Percentiles rank a stretch among this genome's conserved stretches.
Conservation (phyloP, 2,329 filamentous ascomycete genomes). For the Graphilbum fragrans region DNA sequence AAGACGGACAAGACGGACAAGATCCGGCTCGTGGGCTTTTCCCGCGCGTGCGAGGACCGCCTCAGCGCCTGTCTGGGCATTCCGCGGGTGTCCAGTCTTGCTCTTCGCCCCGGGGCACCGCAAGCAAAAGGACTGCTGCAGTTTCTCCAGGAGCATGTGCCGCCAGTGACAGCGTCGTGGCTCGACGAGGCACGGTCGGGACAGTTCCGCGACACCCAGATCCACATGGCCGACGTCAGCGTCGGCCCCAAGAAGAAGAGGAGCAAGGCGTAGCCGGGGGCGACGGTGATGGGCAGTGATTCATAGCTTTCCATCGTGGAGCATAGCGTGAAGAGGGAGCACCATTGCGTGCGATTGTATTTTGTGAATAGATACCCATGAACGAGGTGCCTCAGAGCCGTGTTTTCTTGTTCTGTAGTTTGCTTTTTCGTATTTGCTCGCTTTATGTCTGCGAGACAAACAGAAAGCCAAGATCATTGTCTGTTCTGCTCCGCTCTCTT, state of each 20-base stretch:
- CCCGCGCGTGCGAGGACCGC: conserved; percentile 43
- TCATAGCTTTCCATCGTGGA: too few species aligned
- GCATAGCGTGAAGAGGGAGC: too few species aligned
- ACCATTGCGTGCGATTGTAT: too few species aligned
- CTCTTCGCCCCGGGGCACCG: conserved; percentile 42
- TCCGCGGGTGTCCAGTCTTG: conserved; percentile 53
- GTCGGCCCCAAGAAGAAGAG: conserved; percentile 24
- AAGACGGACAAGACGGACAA: too few species aligned
- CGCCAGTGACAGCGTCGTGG: conserved; percentile 43
- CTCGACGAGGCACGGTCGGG: conserved; percentile 28
- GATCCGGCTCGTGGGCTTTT: conserved; percentile 50
- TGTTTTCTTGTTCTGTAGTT: too few species aligned
- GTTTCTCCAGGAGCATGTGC: conserved; percentile 40
- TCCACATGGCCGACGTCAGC: conserved; percentile 29
- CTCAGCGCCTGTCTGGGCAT: conserved; percentile 46
- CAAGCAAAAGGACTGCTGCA: conserved; percentile 43
- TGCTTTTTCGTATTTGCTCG: too few species aligned
- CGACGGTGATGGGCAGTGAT: too few species aligned
- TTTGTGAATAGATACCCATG: too few species aligned
- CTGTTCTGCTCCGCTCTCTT: too few species aligned
- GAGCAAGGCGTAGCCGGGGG: neutral
- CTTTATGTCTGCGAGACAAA: too few species aligned
- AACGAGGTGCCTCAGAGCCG: too few species aligned
- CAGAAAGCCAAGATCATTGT: too few species aligned
- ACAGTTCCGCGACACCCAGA: conserved; percentile 32